Evolutionary conservation across 768 basidiomycete genomes (phyloP).

Genomic region (Crepidotus variabilis): DNA sequence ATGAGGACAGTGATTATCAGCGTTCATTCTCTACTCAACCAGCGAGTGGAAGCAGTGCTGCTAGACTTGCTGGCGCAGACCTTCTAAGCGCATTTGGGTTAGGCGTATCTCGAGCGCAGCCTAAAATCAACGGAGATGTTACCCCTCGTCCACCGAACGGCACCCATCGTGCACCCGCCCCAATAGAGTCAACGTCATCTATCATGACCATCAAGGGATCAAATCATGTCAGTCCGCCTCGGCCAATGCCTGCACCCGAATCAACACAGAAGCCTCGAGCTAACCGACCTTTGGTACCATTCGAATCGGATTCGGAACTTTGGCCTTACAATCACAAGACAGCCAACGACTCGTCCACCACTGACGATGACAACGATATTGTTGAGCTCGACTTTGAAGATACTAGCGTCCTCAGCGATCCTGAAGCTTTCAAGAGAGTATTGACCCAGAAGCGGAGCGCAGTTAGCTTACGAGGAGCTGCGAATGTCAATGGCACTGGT

Average conservation of each 20-base stretch:
- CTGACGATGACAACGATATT: constrained; percentile 45
- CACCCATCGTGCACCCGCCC: constrained; percentile 15
- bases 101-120: constrained; percentile 16
- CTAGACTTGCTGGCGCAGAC: constrained; percentile 23
- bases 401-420: constrained; percentile 68
- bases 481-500: constrained; percentile 7
- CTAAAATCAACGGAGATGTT: constrained; percentile 47
- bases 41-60: constrained; percentile 26
- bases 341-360: constrained; percentile 27
- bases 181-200: constrained; percentile 19
- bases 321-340: constrained; percentile 61
- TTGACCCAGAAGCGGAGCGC: constrained; percentile 27
- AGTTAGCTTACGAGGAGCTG: constrained; percentile 14
- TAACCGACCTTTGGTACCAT: constrained; percentile 50
- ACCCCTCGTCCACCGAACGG: constrained; percentile 42
- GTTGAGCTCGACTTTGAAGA: constrained; percentile 76
- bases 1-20: constrained; percentile 25
- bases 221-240: neutral
- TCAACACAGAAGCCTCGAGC: constrained; percentile 18
- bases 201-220: constrained; percentile 16
- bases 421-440: constrained; percentile 47
- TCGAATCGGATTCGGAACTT: constrained; percentile 59
- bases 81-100: constrained; percentile 16
- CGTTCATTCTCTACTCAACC: constrained; percentile 17
- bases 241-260: neutral